Evolutionary conservation across 2,329 filamentous ascomycete species (phyloP).

Genomic region (Fusarium praegraminearum): DNA sequence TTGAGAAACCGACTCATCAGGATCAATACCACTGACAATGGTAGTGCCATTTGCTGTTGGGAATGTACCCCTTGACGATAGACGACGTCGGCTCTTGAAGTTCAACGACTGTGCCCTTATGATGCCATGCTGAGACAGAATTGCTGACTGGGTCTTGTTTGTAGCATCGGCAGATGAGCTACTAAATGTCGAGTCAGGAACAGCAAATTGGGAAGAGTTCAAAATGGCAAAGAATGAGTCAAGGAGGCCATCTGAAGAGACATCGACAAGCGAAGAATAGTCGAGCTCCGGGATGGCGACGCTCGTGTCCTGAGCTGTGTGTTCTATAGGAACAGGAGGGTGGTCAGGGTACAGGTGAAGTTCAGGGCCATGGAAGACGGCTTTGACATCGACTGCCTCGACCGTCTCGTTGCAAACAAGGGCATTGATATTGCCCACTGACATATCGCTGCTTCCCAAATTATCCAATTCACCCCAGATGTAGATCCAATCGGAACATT

Average conservation of each 20-base stretch:
- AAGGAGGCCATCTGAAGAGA: slow-evolving; percentile 46
- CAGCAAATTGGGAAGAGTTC: slow-evolving; percentile 51
- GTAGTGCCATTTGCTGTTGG: slow-evolving; percentile 32
- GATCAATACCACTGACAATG: slow-evolving; percentile 43
- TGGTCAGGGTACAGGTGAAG: slow-evolving; percentile 47
- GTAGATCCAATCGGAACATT: slow-evolving; percentile 52
- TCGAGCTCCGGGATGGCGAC: slow-evolving; percentile 45
- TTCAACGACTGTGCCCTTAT: slow-evolving; percentile 54
- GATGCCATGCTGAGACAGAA: slow-evolving; percentile 53
- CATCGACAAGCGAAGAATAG: slow-evolving; percentile 49
- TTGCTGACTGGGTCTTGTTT: slow-evolving; percentile 48
- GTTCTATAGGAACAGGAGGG: slow-evolving; percentile 48
- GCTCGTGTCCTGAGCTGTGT: slow-evolving; percentile 31
- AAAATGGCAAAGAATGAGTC: slow-evolving; percentile 54
- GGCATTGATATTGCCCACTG: slow-evolving; percentile 50
- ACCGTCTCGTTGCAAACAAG: slow-evolving; percentile 56
- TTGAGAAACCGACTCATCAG: slow-evolving; percentile 40
- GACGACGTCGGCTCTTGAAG: slow-evolving; percentile 44
- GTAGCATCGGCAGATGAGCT: slow-evolving; percentile 24
- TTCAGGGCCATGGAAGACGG: slow-evolving; percentile 40
- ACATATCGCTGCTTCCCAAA: slow-evolving; percentile 40
- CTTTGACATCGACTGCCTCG: slow-evolving; percentile 47
- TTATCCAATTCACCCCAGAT: slow-evolving; percentile 51
- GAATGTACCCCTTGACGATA: slow-evolving; percentile 37
- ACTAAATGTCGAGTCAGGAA: slow-evolving; percentile 46